Conservation (phyloP, 306 rosid genomes). For the Leucaena leucocephala region DNA sequence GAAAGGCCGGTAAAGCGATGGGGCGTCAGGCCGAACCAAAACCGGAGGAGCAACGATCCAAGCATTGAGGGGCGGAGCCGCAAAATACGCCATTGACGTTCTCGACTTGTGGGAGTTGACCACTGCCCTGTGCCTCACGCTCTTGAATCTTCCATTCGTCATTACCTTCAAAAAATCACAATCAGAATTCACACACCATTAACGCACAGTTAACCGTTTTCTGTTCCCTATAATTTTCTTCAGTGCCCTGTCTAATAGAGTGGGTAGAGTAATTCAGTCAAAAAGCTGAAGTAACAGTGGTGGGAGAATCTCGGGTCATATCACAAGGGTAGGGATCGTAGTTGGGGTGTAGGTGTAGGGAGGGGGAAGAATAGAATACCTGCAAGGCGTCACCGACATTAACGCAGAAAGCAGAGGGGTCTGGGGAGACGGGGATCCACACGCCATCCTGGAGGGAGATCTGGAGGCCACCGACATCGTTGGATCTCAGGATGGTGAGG, state of each 20-base stretch:
- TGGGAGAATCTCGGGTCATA: neutral
- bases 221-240: too few species aligned
- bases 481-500: slow-evolving; percentile 71
- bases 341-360: too few species aligned
- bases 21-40: slow-evolving; percentile 50
- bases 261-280: too few species aligned
- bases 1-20: slow-evolving; percentile 57
- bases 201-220: too few species aligned
- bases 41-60: slow-evolving; percentile 52
- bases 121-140: slow-evolving; percentile 78
- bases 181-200: too few species aligned
- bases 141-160: slow-evolving; percentile 82
- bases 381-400: slow-evolving; percentile 77
- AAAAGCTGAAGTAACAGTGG: neutral
- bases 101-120: slow-evolving; percentile 51
- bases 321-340: too few species aligned
- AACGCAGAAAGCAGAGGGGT: slow-evolving; percentile 70
- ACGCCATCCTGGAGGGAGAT: slow-evolving; percentile 59
- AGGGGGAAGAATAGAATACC: slow-evolving; percentile 34
- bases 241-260: too few species aligned
- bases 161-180: slow-evolving; percentile 42
- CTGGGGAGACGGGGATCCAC: slow-evolving; percentile 77
- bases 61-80: slow-evolving; percentile 61
- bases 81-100: slow-evolving; percentile 70
- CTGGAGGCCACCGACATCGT: slow-evolving; percentile 80